Evolutionary conservation across 2,329 filamentous ascomycete genomes (phyloP), one percentile per base, ranked within the genome.

Genomic region (Paraconiothyrium sp.): DNA sequence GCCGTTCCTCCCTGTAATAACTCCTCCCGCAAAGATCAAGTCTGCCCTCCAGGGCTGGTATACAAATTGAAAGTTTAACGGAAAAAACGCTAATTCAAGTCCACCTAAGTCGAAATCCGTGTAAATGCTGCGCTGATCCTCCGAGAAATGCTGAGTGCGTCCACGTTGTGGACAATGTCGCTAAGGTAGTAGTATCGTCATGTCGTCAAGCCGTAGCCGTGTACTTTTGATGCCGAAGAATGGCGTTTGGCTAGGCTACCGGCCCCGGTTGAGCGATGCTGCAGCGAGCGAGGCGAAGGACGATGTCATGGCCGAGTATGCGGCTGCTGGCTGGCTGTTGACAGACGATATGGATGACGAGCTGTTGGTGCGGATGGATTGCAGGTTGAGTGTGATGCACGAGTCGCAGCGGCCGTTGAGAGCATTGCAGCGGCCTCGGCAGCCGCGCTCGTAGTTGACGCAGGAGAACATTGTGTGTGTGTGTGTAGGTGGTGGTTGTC

Each of bases 371-470:
- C 76, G 76, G 44, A 69, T 62, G 49, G 66, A 49, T 63, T 77
- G 73, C 16, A 80, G 72, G 62, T 80, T 79, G 74, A 80, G 78
- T 14, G 74, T 75, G 60, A 79, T 70, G 66, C 78, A 80, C 60
- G 68, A 75, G 16, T 75, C 70, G 64, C 78, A 80, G 37, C 78
- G 77, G 57, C 73, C 78, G 58, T 71, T 70, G 56, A 71, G 67
- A 48, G 64, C 56, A 64, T 80, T 80, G 76, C 76, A 79, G 59
- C 78, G 78, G 57, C 78, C 78, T 49, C 78, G 76, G 76, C 78
- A 80, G 67, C 78, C 78, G 34, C 78, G 78, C 64, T 80, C 78
- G 76, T 80, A 80, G 75, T 80, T 80, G 73, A 76, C 74, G 67
- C 78, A 80, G 47, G 78, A 80, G 77, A 79, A 80, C 78, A 80